Conservation (phyloP, 441 rosid species). For the Erysimum cheiri region DNA sequence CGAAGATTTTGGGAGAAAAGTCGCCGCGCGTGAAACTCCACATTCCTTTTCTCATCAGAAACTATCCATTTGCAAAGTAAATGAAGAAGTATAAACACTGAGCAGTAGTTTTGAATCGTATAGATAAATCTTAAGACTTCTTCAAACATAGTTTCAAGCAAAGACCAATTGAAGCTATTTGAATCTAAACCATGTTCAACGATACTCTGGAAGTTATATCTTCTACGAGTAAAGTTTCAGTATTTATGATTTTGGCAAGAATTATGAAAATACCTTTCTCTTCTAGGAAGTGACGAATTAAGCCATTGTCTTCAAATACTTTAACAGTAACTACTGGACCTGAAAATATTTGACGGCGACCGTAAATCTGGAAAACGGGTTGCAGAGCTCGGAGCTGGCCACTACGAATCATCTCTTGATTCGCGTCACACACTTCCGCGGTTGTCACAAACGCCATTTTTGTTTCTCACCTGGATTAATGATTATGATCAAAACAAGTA, state of each 20-base stretch:
- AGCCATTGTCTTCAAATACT: constrained; percentile 94
- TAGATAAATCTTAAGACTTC: not conserved
- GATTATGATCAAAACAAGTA: constrained; percentile 25
- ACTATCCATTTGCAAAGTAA: constrained; percentile 12
- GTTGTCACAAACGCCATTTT: constrained; percentile 91
- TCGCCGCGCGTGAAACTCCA: no score
- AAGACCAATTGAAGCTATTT: not conserved
- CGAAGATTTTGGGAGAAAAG: no score
- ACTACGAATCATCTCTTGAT: constrained; percentile 79
- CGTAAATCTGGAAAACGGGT: constrained; percentile 84
- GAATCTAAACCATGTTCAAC: constrained; percentile 3
- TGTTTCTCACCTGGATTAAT: constrained; percentile 30
- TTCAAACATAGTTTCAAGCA: constrained; percentile 26
- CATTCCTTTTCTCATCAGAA: not conserved
- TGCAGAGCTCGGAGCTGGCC: constrained; percentile 95
- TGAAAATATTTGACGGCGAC: constrained; percentile 86
- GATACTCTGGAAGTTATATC: not conserved
- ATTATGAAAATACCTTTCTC: constrained; percentile 60
- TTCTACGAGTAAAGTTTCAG: constrained; percentile 1
- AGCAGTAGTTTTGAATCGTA: not conserved
- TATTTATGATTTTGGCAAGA: constrained; percentile 1
- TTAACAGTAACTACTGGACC: constrained; percentile 91
- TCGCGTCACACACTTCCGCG: constrained; percentile 96
- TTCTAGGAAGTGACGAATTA: constrained; percentile 90
- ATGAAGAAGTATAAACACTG: not conserved